Evolutionary conservation across 371 early-diverging fungal species (phyloP).

Genomic region (Mucor ambiguus): DNA sequence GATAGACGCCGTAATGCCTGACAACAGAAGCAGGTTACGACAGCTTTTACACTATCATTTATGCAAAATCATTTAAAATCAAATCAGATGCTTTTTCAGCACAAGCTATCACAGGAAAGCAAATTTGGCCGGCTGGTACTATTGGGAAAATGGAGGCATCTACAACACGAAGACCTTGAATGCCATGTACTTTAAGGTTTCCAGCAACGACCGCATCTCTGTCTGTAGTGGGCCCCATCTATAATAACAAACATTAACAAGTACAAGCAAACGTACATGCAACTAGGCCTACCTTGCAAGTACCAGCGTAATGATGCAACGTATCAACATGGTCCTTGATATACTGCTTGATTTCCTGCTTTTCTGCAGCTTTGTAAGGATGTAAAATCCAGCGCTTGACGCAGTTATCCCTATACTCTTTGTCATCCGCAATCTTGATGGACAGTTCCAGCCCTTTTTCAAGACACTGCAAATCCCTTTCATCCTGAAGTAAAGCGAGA

Average conservation of each 20-base stretch:
- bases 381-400: slow-evolving; percentile 21
- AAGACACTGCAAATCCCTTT: slow-evolving; percentile 23
- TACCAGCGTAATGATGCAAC: slow-evolving; percentile 41
- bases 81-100: slow-evolving; percentile 32
- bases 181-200: slow-evolving; percentile 43
- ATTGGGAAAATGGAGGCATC: slow-evolving; percentile 54
- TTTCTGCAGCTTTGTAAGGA: slow-evolving; percentile 1
- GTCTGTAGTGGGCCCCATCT: slow-evolving; percentile 24
- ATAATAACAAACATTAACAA: background rate
- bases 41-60: background rate
- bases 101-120: slow-evolving; percentile 33
- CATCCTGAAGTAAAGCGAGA: slow-evolving; percentile 19
- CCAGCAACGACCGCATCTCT: slow-evolving; percentile 37
- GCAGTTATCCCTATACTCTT: slow-evolving; percentile 9
- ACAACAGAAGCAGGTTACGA: too few species aligned
- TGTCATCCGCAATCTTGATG: slow-evolving; percentile 18
- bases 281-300: slow-evolving; percentile 39
- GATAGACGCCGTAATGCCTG: too few species aligned
- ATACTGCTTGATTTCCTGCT: slow-evolving; percentile 12
- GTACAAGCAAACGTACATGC: background rate
- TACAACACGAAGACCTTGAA: slow-evolving; percentile 44
- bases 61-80: slow-evolving; percentile 12
- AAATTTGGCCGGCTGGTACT: slow-evolving; percentile 35
- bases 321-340: slow-evolving; percentile 33
- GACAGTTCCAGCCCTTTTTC: slow-evolving; percentile 22